Evolutionary conservation across 441 rosid species (phyloP).

Genomic region (Brassica hybrid): DNA sequence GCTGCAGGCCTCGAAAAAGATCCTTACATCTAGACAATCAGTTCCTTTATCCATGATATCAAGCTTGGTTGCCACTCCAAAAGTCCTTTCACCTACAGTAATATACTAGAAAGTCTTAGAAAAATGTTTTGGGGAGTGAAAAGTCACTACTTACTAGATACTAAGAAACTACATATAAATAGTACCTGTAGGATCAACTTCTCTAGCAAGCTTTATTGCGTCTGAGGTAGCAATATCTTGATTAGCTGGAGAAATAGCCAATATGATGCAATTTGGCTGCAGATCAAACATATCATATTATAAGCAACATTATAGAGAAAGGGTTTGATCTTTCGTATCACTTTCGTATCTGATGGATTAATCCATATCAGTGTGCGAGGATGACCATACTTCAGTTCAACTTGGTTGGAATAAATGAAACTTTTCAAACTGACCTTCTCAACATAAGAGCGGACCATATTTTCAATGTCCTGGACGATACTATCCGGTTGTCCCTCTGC

Average conservation of each 20-base stretch:
- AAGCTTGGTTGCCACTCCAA: slow-evolving; percentile 96
- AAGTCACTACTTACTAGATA: slow-evolving; percentile 13
- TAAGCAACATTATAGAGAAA: slow-evolving; percentile 25
- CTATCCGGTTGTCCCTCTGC: slow-evolving; percentile 93
- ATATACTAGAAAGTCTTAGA: slow-evolving; percentile 6
- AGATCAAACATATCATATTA: slow-evolving; percentile 37
- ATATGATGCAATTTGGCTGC: slow-evolving; percentile 92
- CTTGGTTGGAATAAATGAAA: slow-evolving; percentile 3
- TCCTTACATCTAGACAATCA: slow-evolving; percentile 81
- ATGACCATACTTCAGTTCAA: slow-evolving; percentile 22
- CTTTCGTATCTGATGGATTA: slow-evolving; percentile 7
- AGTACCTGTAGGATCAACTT: slow-evolving; percentile 97
- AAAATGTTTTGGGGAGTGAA: not conserved
- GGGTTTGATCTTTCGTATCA: slow-evolving; percentile 6
- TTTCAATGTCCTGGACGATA: slow-evolving; percentile 95
- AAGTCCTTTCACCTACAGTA: slow-evolving; percentile 91
- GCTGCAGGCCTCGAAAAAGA: slow-evolving; percentile 21
- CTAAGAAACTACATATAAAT: slow-evolving; percentile 11
- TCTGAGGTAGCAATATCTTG: slow-evolving; percentile 99
- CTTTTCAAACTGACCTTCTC: slow-evolving; percentile 72
- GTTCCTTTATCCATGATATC: slow-evolving; percentile 99
- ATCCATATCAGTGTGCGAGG: not conserved
- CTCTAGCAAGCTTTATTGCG: slow-evolving; percentile 98
- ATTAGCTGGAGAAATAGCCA: slow-evolving; percentile 99
- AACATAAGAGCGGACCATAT: slow-evolving; percentile 96